phyloP scores from a whole-genome alignment of 345 rosid genomes.

The Moringa oleifera region DNA sequence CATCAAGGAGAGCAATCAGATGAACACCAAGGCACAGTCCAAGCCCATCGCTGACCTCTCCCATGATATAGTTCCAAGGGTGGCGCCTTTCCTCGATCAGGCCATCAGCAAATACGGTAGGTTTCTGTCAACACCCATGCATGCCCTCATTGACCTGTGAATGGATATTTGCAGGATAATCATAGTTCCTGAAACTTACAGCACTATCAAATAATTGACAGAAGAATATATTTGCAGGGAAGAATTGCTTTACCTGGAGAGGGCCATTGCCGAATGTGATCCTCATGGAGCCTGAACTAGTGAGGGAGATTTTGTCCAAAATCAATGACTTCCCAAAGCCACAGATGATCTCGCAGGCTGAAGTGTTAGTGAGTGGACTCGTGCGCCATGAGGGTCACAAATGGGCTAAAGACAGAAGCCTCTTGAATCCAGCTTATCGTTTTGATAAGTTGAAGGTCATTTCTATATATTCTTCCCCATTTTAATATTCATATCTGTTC shows the following conservation, averaged over 20 bases:
- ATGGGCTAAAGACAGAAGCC: constrained; percentile 42
- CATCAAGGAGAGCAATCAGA: constrained; percentile 20
- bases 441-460: constrained; percentile 51
- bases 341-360: constrained; percentile 9
- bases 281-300: constrained; percentile 11
- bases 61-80: constrained; percentile 28
- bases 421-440: constrained; percentile 37
- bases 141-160: no score
- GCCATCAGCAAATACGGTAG: constrained; percentile 29
- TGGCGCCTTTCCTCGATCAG: constrained; percentile 35
- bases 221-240: constrained; percentile 3
- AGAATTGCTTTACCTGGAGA: constrained; percentile 13
- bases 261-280: constrained; percentile 11
- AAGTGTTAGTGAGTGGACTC: constrained; percentile 37
- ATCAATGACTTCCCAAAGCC: constrained; percentile 22
- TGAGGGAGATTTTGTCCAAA: constrained; percentile 17
- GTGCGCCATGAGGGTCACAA: constrained; percentile 33
- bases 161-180: no score
- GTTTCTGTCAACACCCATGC: no score
- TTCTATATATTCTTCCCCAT: no score
- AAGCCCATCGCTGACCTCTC: constrained; percentile 28
- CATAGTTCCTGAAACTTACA: no score
- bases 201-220: no score
- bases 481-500: no score
- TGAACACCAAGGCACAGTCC: constrained; percentile 30